Evolutionary conservation across 2,329 filamentous ascomycete genomes (phyloP).

Genomic region (Pestalotiopsis sp.): DNA sequence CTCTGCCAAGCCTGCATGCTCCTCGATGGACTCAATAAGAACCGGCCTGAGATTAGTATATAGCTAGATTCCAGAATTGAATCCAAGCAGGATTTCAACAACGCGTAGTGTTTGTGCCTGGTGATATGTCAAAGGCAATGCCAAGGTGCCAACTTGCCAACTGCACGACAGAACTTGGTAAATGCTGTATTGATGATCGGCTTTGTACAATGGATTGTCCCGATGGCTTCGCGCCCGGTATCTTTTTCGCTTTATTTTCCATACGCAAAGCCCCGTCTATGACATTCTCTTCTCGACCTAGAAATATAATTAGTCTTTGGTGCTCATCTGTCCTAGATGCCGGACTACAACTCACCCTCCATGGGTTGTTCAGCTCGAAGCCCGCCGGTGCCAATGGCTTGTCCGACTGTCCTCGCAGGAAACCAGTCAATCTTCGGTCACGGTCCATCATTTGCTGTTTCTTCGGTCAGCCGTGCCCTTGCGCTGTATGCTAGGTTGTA

Average conservation of each 20-base stretch:
- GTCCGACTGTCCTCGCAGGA: conserved; percentile 60
- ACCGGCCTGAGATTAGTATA: conserved; percentile 60
- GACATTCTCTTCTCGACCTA: conserved; percentile 56
- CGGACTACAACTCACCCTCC: conserved; percentile 52
- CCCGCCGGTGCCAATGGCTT: conserved; percentile 56
- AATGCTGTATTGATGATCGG: conserved; percentile 3
- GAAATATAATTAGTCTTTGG: conserved; percentile 20
- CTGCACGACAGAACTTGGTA: not conserved
- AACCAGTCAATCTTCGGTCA: conserved; percentile 63
- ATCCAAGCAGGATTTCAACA: not conserved
- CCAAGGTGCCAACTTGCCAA: not conserved
- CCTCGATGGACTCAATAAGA: conserved; percentile 89
- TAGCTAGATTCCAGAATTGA: conserved; percentile 26
- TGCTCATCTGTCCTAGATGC: conserved; percentile 6
- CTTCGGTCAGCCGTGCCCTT: conserved; percentile 18
- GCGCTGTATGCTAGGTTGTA: not conserved
- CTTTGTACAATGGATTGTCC: conserved; percentile 15
- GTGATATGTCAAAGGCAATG: not conserved
- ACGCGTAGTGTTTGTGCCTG: conserved; percentile 7
- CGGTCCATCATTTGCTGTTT: conserved; percentile 62
- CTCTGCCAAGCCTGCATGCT: conserved; percentile 93
- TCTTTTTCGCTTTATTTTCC: conserved; percentile 11
- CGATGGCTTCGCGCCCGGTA: not conserved
- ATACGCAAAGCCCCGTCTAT: conserved; percentile 30
- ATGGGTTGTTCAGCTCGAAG: conserved; percentile 65